These are phyloP conservation scores for Thelephora terrestris DNA, from an alignment of 1,284 basidiomycete genomes.

Conservation along the genomic window DNA sequence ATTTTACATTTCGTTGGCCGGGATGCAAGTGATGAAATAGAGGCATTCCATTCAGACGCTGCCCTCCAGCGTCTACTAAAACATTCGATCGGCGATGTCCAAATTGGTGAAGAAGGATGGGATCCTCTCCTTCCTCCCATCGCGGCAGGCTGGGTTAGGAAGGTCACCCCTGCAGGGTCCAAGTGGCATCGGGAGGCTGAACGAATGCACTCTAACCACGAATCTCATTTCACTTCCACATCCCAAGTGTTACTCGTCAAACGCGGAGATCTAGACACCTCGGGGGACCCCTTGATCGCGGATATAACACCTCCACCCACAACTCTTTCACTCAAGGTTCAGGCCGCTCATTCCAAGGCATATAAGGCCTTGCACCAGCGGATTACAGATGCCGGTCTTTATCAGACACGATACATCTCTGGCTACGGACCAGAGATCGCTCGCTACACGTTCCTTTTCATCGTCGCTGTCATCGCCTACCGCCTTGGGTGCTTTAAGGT, in stretches of 20 bases:
- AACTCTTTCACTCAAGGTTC: conserved; percentile 45
- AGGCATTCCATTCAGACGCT: conserved; percentile 77
- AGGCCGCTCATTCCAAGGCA: conserved; percentile 66
- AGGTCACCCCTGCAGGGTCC: conserved; percentile 31
- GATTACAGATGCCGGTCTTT: conserved; percentile 75
- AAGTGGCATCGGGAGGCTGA: conserved; percentile 56
- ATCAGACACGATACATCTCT: conserved; percentile 72
- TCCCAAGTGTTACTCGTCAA: conserved; percentile 57
- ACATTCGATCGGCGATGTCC: conserved; percentile 72
- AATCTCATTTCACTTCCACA: conserved; percentile 27
- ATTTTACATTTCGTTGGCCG: conserved; percentile 95
- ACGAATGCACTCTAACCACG: conserved; percentile 29
- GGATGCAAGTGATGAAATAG: conserved; percentile 91
- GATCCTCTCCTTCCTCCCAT: conserved; percentile 82
- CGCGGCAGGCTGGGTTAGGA: conserved; percentile 71
- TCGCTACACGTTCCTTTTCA: conserved; percentile 64
- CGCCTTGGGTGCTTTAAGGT: conserved; percentile 50
- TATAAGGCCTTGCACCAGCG: conserved; percentile 76
- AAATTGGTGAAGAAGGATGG: conserved; percentile 54
- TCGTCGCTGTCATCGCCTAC: conserved; percentile 56
- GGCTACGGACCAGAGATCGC: conserved; percentile 86
- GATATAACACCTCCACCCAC: conserved; percentile 44
- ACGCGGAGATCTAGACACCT: conserved; percentile 20
- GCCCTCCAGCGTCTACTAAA: conserved; percentile 57
- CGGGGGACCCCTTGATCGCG: conserved; percentile 34